phyloP scores from a whole-genome alignment of 2,329 filamentous ascomycete species.

The Ascochyta fabae region DNA sequence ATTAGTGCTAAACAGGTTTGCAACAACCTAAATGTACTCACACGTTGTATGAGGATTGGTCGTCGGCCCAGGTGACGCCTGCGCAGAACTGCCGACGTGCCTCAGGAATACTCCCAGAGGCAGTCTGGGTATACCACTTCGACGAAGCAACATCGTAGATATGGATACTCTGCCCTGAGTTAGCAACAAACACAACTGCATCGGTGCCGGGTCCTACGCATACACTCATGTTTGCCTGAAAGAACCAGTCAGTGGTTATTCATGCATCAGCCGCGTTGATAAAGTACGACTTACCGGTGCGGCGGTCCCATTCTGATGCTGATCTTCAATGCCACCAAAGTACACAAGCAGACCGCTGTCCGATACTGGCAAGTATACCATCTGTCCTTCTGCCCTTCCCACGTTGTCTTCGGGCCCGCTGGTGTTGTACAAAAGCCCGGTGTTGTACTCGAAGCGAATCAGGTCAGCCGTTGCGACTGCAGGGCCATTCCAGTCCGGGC shows the following conservation, averaged over 20 bases:
- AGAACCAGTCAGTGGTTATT: neutral
- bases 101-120: conserved; percentile 60
- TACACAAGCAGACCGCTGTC: conserved; percentile 67
- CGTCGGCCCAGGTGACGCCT: conserved; percentile 64
- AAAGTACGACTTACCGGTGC: conserved; percentile 27
- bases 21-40: conserved; percentile 36
- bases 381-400: conserved; percentile 64
- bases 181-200: neutral
- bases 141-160: conserved; percentile 67
- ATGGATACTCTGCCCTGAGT: conserved; percentile 54
- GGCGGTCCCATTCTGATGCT: conserved; percentile 56
- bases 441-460: conserved; percentile 63
- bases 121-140: conserved; percentile 66
- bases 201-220: neutral
- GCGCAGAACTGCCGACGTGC: conserved; percentile 66
- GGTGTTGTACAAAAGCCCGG: conserved; percentile 59
- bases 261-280: too few relatives aligned
- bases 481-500: conserved; percentile 58
- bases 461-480: conserved; percentile 60
- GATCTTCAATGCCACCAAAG: conserved; percentile 65
- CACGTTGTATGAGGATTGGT: conserved; percentile 70
- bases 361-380: conserved; percentile 67
- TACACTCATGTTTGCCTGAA: conserved; percentile 47
- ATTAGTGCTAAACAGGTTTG: neutral
- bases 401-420: conserved; percentile 62